These are phyloP conservation scores for Vitellaria paradoxa DNA, from an alignment of 179 eudicot genomes.

Conservation along the genomic window DNA sequence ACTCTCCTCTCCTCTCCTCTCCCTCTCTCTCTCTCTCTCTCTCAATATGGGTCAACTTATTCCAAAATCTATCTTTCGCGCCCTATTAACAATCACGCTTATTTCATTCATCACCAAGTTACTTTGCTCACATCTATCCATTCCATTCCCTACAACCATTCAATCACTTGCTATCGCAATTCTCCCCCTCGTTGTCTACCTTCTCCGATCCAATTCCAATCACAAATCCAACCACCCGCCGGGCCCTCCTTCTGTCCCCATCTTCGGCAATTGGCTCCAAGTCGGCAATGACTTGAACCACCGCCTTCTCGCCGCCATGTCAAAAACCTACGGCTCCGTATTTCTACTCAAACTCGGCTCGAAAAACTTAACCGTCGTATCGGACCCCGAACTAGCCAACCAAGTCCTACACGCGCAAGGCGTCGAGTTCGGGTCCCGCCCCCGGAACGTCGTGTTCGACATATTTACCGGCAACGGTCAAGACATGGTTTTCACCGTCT, in stretches of 20 bases:
- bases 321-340: conserved; percentile 26
- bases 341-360: conserved; percentile 29
- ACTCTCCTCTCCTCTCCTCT: conserved; percentile 9
- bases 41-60: conserved; percentile 1
- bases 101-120: not conserved
- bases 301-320: conserved; percentile 22
- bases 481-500: conserved; percentile 70
- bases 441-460: conserved; percentile 45
- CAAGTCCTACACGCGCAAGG: conserved; percentile 35
- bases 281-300: conserved; percentile 41
- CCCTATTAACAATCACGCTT: not conserved
- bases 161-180: not conserved
- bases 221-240: conserved; percentile 23
- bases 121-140: no score
- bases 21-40: conserved; percentile 10
- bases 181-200: conserved; percentile 8
- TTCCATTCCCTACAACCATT: not conserved
- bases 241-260: conserved; percentile 26
- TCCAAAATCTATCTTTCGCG: not conserved
- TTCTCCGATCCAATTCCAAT: conserved; percentile 8
- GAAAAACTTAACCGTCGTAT: conserved; percentile 24
- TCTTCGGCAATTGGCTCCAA: conserved; percentile 38
- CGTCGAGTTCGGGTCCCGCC: conserved; percentile 32
- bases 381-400: conserved; percentile 31
- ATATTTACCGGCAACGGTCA: conserved; percentile 66